Evolutionary conservation across 768 basidiomycete genomes (phyloP).

Genomic region (Lenzites betulinus): DNA sequence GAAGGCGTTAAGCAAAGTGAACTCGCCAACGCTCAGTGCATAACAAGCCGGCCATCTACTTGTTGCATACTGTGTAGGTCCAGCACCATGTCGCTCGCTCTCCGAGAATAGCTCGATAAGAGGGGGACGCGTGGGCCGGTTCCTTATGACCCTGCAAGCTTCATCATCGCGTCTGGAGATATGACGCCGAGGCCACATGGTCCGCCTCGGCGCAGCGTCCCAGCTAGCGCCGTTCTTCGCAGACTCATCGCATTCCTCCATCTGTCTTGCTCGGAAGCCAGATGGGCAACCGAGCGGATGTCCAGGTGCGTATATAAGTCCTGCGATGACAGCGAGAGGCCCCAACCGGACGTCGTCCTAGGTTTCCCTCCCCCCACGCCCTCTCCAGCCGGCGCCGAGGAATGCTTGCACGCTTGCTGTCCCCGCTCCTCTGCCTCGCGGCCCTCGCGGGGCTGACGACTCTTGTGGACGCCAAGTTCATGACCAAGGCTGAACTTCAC

Average conservation of each 20-base stretch:
- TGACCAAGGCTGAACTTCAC: constrained; percentile 43
- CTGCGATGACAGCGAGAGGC: no score
- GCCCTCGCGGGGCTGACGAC: not conserved
- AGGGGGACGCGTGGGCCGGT: not conserved
- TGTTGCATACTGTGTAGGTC: no score
- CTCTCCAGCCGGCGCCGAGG: no score
- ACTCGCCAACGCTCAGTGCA: no score
- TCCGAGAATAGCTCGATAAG: not conserved
- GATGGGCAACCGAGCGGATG: no score
- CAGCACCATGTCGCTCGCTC: no score
- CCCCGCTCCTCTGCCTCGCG: not conserved
- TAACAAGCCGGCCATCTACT: no score
- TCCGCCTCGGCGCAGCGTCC: not conserved
- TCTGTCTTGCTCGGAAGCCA: not conserved
- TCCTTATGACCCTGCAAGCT: not conserved
- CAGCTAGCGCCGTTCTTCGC: not conserved
- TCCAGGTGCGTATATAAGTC: no score
- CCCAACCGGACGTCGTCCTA: no score
- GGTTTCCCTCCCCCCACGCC: no score
- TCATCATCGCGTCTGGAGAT: not conserved
- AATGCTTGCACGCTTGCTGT: not conserved
- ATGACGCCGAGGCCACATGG: not conserved
- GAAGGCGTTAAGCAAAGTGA: no score
- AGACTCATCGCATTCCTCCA: not conserved
- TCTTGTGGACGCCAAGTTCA: constrained; percentile 12